Percentiles rank a stretch among this genome's conserved stretches.
These are phyloP conservation scores for Ceratocystis ficicola DNA, from an alignment of 2,329 filamentous ascomycete genomes.

Conservation along the genomic window DNA sequence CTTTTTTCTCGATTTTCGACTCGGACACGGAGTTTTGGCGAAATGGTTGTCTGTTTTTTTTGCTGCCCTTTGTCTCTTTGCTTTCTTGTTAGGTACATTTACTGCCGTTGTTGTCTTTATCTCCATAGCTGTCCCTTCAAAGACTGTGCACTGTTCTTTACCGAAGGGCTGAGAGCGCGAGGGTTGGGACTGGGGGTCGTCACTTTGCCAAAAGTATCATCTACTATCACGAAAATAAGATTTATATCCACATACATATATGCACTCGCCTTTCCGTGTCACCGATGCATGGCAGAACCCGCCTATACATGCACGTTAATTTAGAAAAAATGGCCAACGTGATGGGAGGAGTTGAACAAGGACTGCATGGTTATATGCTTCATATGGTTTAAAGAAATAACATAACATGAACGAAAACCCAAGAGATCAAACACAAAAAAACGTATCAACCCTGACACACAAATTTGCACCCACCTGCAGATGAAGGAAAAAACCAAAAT, in stretches of 20 bases:
- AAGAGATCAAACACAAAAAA: neutral
- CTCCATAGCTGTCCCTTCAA: neutral
- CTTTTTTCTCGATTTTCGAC: constrained; percentile 13
- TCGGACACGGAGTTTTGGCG: constrained; percentile 16
- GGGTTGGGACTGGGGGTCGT: neutral
- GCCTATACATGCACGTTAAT: too few relatives aligned
- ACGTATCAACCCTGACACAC: neutral
- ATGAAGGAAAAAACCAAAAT: neutral
- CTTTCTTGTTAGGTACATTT: neutral
- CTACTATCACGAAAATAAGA: constrained; percentile 3
- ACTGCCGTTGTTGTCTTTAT: neutral
- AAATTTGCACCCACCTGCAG: neutral
- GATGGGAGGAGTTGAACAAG: neutral
- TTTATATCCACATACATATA: neutral
- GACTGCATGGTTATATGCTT: neutral
- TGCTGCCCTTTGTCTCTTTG: constrained; percentile 1
- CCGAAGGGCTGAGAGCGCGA: neutral
- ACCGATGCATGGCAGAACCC: neutral
- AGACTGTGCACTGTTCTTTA: neutral
- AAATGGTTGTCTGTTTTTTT: constrained; percentile 5
- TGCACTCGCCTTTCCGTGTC: neutral
- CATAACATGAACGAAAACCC: neutral
- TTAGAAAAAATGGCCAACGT: neutral
- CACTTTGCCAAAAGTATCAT: neutral
- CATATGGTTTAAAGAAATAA: constrained; percentile 1